Evolutionary conservation across 1,284 basidiomycete genomes (phyloP).

Genomic region (Cutaneotrichosporon spelunceum): DNA sequence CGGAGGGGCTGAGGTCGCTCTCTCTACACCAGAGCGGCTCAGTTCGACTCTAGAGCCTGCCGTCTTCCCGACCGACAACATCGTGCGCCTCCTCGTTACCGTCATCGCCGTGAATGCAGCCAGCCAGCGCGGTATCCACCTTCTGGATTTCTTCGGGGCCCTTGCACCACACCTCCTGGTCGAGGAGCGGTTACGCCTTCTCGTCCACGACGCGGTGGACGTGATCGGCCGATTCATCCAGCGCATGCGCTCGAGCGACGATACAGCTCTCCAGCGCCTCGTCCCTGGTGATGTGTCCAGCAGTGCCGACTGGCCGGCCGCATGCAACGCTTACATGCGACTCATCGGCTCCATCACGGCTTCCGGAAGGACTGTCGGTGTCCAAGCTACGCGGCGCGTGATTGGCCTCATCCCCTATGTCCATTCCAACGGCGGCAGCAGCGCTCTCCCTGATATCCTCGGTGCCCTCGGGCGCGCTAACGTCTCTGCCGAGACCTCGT

Average conservation of each 20-base stretch:
- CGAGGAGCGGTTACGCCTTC: conserved; percentile 50
- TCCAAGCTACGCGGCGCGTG: conserved; percentile 56
- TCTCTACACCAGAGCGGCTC: conserved; percentile 56
- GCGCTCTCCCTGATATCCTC: conserved; percentile 32
- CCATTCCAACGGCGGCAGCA: conserved; percentile 50
- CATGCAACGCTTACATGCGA: conserved; percentile 64
- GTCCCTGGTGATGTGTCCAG: conserved; percentile 51
- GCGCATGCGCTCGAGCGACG: conserved; percentile 29
- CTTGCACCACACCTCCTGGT: conserved; percentile 62
- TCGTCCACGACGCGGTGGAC: conserved; percentile 65
- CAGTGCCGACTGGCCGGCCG: conserved; percentile 58
- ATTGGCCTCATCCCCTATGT: conserved; percentile 62
- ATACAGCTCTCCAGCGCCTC: conserved; percentile 53
- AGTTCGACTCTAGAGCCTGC: conserved; percentile 62
- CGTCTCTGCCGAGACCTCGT: conserved; percentile 53
- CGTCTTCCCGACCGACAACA: conserved; percentile 62
- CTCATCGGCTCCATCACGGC: conserved; percentile 60
- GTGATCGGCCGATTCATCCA: conserved; percentile 56
- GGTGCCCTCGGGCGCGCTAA: conserved; percentile 33
- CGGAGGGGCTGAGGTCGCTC: conserved; percentile 41
- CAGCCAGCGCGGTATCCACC: conserved; percentile 64
- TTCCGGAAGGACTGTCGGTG: conserved; percentile 59
- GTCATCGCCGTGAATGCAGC: conserved; percentile 73
- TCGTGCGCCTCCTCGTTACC: conserved; percentile 69
- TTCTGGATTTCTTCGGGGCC: conserved; percentile 62